phyloP scores from a whole-genome alignment of 148 eudicot genomes.

The Rhododendron williamsianum region DNA sequence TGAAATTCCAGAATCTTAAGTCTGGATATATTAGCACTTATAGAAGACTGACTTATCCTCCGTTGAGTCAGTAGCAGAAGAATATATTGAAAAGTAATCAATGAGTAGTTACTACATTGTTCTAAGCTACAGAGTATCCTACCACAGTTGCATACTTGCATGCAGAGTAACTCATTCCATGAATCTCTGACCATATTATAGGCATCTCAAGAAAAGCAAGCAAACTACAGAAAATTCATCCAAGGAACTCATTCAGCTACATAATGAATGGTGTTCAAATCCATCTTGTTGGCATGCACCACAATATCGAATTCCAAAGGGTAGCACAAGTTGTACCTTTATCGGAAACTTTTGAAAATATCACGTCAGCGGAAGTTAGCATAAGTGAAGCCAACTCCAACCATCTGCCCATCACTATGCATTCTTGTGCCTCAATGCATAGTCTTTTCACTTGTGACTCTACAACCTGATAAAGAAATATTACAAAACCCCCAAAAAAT shows the following conservation, averaged over 20 bases:
- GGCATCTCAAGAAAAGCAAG: not conserved
- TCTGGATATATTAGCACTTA: not conserved
- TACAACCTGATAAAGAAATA: constrained; percentile 47
- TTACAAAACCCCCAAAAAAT: not conserved
- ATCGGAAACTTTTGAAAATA: constrained; percentile 70
- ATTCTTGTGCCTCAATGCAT: constrained; percentile 73
- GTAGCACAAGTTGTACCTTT: constrained; percentile 42
- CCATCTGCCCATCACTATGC: constrained; percentile 61
- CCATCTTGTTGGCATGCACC: not conserved
- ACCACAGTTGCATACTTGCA: not conserved
- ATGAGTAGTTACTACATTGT: not conserved
- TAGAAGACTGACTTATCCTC: not conserved
- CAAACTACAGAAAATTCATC: not conserved
- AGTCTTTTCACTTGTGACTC: constrained; percentile 61
- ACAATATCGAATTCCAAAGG: too few species aligned
- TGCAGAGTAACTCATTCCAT: not conserved
- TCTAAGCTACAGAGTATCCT: not conserved
- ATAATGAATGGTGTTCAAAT: not conserved
- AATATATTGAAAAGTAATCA: not conserved
- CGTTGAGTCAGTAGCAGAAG: not conserved
- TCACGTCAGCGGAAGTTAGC: constrained; percentile 77
- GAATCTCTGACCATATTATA: not conserved
- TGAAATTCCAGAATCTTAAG: not conserved
- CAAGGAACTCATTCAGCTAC: not conserved
- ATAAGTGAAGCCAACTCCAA: constrained; percentile 73